Evolutionary conservation across 768 basidiomycete genomes (phyloP).

Genomic region (Cystobasidium onofrii): DNA sequence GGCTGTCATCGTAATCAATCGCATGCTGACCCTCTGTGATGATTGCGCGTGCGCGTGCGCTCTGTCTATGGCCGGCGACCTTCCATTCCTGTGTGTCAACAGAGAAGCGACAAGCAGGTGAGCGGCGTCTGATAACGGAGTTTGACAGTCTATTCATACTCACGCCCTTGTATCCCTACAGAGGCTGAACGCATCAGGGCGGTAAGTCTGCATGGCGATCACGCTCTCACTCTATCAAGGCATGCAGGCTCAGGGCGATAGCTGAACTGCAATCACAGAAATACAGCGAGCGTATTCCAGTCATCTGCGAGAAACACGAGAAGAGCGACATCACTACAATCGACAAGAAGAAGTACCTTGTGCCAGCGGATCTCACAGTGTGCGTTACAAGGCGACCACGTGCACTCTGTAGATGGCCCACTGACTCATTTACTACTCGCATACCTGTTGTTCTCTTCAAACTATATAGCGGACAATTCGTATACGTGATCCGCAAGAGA

Average conservation of each 20-base stretch:
- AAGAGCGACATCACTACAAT: conserved; percentile 96
- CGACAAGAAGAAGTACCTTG: conserved; percentile 99
- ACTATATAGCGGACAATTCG: conserved; percentile 60
- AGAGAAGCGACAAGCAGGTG: conserved; percentile 27
- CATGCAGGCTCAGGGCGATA: not conserved
- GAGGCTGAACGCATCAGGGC: conserved; percentile 32
- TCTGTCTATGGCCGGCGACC: not conserved
- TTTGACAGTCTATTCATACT: not conserved
- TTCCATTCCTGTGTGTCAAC: not conserved
- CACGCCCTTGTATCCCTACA: not conserved
- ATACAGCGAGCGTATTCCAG: conserved; percentile 96
- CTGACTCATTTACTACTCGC: not conserved
- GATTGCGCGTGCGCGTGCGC: not conserved
- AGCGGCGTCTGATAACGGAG: not conserved
- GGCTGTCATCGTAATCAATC: conserved; percentile 25
- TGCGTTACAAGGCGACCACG: not conserved
- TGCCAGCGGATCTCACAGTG: conserved; percentile 62
- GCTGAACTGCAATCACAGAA: conserved; percentile 49
- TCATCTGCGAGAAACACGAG: conserved; percentile 99
- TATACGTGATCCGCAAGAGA: conserved; percentile 98
- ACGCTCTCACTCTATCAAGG: not conserved
- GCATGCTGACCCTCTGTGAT: conserved; percentile 23
- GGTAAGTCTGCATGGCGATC: conserved; percentile 3
- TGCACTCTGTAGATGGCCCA: not conserved
- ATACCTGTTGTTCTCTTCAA: not conserved